Evolutionary conservation across 495 filamentous ascomycete genomes (phyloP).

Genomic region (Trichoderma reesei): DNA sequence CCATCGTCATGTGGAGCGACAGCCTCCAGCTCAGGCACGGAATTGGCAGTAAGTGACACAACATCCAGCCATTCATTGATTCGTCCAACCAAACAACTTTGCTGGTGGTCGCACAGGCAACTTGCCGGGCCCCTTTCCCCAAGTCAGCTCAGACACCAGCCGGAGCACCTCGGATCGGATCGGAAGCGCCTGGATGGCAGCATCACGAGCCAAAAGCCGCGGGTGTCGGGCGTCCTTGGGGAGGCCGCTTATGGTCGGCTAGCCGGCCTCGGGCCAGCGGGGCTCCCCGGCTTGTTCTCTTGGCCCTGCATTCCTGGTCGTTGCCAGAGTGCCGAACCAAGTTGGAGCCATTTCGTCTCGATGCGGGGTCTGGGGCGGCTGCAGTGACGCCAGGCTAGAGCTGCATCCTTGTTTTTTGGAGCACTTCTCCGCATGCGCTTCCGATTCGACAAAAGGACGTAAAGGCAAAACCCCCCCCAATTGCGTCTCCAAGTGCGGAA

Average conservation of each 20-base stretch:
- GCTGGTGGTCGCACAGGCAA: background rate
- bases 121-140: background rate
- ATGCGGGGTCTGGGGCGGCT: background rate
- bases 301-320: background rate
- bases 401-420: background rate
- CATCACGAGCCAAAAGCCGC: background rate
- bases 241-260: conserved; percentile 7
- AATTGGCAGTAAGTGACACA: too few species aligned
- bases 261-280: background rate
- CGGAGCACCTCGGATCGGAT: conserved; percentile 2
- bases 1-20: background rate
- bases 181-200: background rate
- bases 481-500: too few species aligned
- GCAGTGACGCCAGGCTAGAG: background rate
- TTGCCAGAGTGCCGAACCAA: background rate
- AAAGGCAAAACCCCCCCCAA: too few species aligned
- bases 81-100: background rate
- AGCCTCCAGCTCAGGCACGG: too few species aligned
- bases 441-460: background rate
- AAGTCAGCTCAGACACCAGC: background rate
- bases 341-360: background rate
- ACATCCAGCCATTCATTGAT: too few species aligned
- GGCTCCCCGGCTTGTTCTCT: background rate
- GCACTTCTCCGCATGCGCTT: conserved; percentile 2
- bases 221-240: background rate